Evolutionary conservation across 768 basidiomycete genomes (phyloP), one percentile per base, ranked within the genome.

Genomic region (Panaeolus cyanescens): DNA sequence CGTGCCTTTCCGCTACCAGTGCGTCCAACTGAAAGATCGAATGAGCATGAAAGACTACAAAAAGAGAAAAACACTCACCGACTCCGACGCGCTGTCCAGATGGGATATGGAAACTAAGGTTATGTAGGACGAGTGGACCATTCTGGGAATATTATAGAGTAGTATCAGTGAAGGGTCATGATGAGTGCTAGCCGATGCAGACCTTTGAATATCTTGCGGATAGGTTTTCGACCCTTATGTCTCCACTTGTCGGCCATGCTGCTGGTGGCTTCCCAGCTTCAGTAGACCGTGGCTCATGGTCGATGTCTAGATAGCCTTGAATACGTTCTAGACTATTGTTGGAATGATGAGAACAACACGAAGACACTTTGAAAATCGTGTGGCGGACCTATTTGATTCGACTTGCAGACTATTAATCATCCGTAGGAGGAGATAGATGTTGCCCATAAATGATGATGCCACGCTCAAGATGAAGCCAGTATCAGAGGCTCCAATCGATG

Each of bases 211-310:
- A 89, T 31, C 76, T 74, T 19, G 87, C 87, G n/a, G 79, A 83
- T 2, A 89, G 72, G 20, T 83, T 81, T 59, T 87, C 81, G 4
- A 85, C 81, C 4, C 76, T 70, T 32, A 89, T 75, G 25, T 80
- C 73, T 8, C 88, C 87, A 15, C 81, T 84, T 4, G 83, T 75
- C 0, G 88, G 88, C 88, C 89, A 90, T 59, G 86, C 80, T 1
- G 88, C 87, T 2, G 89, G 87, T 0, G 87, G 88, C 32, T 72
- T 71, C 28, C 83, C 83, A 13, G 70, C 63, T 12, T 67, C 58
- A 0, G 76, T 77, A 0, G 77, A 59, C 60, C 74, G 71, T 4
- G 80, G 79, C 67, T 90, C 87, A 56, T 85, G 83, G 39, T 88
- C 86, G 59, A 88, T 86, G 32, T 76, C 68, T 17, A 88, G 70